These are phyloP conservation scores for Dalechampia spathulata DNA, from an alignment of 441 rosid species.

Conservation along the genomic window DNA sequence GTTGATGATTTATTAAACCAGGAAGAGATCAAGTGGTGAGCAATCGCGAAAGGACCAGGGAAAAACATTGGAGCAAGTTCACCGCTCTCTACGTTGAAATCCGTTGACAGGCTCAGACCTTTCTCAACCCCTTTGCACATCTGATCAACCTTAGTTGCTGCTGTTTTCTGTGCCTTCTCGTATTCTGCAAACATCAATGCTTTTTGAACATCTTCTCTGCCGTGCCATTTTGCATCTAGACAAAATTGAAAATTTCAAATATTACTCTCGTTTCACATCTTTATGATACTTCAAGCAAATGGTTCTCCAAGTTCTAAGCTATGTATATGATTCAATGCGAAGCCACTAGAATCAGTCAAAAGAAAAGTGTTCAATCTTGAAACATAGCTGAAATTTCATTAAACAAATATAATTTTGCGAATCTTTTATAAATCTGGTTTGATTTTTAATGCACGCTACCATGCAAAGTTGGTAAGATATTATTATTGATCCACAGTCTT, in stretches of 20 bases:
- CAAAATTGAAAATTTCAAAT: neutral
- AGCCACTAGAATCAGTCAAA: no score
- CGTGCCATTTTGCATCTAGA: constrained; percentile 83
- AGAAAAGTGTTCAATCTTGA: no score
- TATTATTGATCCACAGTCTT: no score
- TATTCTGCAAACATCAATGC: constrained; percentile 67
- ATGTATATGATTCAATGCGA: no score
- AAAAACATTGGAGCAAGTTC: constrained; percentile 82
- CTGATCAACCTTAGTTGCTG: constrained; percentile 67
- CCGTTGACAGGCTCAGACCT: constrained; percentile 52
- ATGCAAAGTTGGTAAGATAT: no score
- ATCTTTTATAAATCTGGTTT: no score
- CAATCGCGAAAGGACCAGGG: constrained; percentile 89
- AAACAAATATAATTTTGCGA: no score
- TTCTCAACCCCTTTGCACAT: constrained; percentile 84
- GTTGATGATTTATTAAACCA: constrained; percentile 58
- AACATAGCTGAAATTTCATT: no score
- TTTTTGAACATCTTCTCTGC: constrained; percentile 70
- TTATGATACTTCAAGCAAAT: no score
- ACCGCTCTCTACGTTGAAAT: constrained; percentile 69
- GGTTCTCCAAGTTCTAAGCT: no score
- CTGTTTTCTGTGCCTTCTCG: constrained; percentile 69
- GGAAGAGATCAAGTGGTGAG: constrained; percentile 83
- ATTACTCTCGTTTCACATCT: no score
- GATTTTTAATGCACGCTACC: no score